Evolutionary conservation across 352 stramenopile species (phyloP).

Genomic region (Pelagophyceae sp.): DNA sequence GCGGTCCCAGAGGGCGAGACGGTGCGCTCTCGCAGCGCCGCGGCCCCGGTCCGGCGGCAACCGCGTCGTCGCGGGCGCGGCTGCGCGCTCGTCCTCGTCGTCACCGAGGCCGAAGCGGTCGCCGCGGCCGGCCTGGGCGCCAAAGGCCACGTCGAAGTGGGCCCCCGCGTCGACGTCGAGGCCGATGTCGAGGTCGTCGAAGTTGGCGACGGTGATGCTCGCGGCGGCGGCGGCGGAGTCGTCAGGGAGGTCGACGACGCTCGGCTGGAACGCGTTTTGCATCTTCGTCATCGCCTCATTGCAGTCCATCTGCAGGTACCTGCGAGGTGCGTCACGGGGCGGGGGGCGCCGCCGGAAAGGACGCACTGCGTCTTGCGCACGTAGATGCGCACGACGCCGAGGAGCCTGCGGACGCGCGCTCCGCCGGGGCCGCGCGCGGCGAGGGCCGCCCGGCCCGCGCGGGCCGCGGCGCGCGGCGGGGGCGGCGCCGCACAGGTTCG

Average conservation of each 20-base stretch:
- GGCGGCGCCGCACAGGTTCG: slow-evolving; percentile 62
- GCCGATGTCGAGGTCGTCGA: slow-evolving; percentile 9
- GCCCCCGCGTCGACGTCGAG: slow-evolving; percentile 3
- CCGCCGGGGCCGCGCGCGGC: no score
- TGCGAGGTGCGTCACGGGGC: slow-evolving; percentile 39
- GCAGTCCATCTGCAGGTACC: slow-evolving; percentile 96
- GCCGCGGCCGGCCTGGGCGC: background rate
- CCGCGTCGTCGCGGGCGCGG: background rate
- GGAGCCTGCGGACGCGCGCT: slow-evolving; percentile 51
- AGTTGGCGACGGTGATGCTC: slow-evolving; percentile 37
- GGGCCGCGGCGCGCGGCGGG: no score
- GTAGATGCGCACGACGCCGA: slow-evolving; percentile 98
- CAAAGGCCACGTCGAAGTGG: background rate
- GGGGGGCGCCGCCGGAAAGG: background rate
- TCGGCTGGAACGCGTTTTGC: slow-evolving; percentile 79
- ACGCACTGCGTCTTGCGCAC: slow-evolving; percentile 66
- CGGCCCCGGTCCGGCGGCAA: no score
- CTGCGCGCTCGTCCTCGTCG: background rate
- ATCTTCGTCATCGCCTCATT: slow-evolving; percentile 98
- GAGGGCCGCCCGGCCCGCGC: no score
- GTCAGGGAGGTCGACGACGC: slow-evolving; percentile 37
- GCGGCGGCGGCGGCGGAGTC: slow-evolving; percentile 38
- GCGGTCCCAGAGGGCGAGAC: background rate
- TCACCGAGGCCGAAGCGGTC: background rate
- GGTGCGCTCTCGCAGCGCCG: background rate